Evolutionary conservation across 176 grass and related monocot genomes (phyloP), one percentile per base, ranked within the genome.

Genomic region (Carex parvula): DNA sequence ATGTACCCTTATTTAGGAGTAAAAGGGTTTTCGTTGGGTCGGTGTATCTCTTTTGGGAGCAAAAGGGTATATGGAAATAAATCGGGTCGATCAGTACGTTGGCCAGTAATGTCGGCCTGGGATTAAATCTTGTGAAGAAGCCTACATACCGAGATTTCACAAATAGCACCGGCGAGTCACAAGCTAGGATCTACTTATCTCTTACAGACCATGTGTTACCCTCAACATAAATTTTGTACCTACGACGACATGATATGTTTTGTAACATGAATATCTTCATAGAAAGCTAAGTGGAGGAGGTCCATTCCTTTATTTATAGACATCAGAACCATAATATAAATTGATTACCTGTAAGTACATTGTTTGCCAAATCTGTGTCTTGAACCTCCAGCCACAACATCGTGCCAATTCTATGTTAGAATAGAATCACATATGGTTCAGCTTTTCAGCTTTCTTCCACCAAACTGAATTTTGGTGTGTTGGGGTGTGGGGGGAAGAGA

Each of bases 211-310:
- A 90, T 10, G 89, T 56, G 0, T 69, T 60, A 3, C 92, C 92
- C 26, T 94, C 90, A 3, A 91, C 67, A 17, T 88, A 94, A 15
- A 94, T 86, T 66, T 94, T 94, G 58, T 91, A 94, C 58, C 92
- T 94, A 52, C 30, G 42, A 21, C 9, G 65, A 73, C 78, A 18
- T 18, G 12, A 64, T 17, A 13, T 35, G 44, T 74, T 85, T 39
- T 26, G 14, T 8, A 24, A 73, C 70, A 37, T 80, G 11, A 1
- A 56, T 24, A 73, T 44, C 41, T 35, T 68, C 66, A 14, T 29
- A 65, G 17, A 9, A 22, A 32, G 37, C 16, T 39, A 18, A 37
- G 37, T 53, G 39, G 41, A 62, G 42, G 58, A 16, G 7, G 48
- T 58, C 14, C 16, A 17, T 55, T n/a, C n/a, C n/a, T n/a, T n/a